Evolutionary conservation across 192 early-diverging fungal genomes (phyloP).

Genomic region (Entomortierella chlamydospora): DNA sequence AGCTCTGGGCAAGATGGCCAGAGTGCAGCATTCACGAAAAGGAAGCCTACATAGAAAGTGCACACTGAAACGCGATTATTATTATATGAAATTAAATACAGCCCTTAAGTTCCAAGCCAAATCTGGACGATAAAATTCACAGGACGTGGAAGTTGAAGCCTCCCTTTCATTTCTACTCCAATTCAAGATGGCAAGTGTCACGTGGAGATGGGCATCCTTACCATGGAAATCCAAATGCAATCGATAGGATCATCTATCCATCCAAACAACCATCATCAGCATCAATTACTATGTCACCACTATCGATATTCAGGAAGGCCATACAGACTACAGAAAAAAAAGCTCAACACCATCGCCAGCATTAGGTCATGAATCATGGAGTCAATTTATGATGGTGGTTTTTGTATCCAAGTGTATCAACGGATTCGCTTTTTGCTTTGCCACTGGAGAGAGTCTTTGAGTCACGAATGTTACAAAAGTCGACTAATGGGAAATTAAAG

Average conservation of each 20-base stretch:
- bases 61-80: neutral
- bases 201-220: constrained; percentile 6
- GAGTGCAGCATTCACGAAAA: constrained; percentile 3
- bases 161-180: constrained; percentile 48
- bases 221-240: constrained; percentile 3
- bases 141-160: neutral
- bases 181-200: constrained; percentile 52
- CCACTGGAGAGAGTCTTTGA: too few species aligned
- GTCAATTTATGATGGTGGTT: neutral
- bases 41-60: constrained; percentile 4
- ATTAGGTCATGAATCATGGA: neutral
- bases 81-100: neutral
- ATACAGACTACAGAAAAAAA: neutral
- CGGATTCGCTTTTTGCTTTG: too few species aligned
- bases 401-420: too few species aligned
- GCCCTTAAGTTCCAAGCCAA: constrained; percentile 1
- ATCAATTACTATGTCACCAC: neutral
- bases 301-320: neutral
- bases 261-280: constrained; percentile 2
- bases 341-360: neutral
- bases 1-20: constrained; percentile 33
- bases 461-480: too few species aligned
- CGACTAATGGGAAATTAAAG: too few species aligned
- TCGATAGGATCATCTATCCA: constrained; percentile 20
- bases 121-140: neutral